These are phyloP conservation scores for Alternaria ventricosa DNA, from an alignment of 2,329 filamentous ascomycete genomes.

Conservation along the genomic window DNA sequence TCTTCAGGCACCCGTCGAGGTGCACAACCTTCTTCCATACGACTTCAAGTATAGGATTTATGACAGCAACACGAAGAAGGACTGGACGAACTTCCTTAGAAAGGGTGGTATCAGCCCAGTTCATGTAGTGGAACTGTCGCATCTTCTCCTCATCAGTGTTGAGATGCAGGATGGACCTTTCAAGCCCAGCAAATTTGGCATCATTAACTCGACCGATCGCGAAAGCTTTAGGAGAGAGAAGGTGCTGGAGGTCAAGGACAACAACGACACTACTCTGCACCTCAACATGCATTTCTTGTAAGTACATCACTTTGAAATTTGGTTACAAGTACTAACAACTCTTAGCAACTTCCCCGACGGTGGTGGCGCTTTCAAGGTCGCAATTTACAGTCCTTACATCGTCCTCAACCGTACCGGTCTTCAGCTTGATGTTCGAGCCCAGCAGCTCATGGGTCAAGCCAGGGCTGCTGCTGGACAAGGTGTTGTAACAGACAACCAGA, in stretches of 20 bases:
- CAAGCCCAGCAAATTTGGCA: constrained; percentile 93
- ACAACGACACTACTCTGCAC: constrained; percentile 77
- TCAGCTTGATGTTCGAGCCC: constrained; percentile 84
- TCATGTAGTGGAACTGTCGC: constrained; percentile 94
- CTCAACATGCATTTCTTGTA: constrained; percentile 89
- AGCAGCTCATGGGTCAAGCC: constrained; percentile 84
- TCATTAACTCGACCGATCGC: constrained; percentile 88
- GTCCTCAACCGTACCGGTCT: constrained; percentile 95
- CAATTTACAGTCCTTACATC: constrained; percentile 93
- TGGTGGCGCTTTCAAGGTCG: constrained; percentile 94
- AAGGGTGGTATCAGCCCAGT: constrained; percentile 97
- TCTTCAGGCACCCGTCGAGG: constrained; percentile 87
- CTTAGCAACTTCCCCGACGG: constrained; percentile 77
- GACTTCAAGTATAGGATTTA: constrained; percentile 99
- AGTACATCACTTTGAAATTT: constrained; percentile 16
- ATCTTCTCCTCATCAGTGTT: constrained; percentile 87
- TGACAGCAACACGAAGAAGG: constrained; percentile 97
- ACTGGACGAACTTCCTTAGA: constrained; percentile 97
- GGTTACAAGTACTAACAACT: constrained; percentile 16
- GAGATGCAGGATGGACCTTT: constrained; percentile 97
- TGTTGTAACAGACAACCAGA: constrained; percentile 61
- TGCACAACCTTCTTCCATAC: constrained; percentile 93
- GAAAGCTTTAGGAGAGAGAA: constrained; percentile 89
- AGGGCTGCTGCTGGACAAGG: constrained; percentile 84
- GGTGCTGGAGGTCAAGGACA: constrained; percentile 81